Evolutionary conservation across 495 filamentous ascomycete species (phyloP), one percentile per base, ranked within the genome.

Genomic region (Tuber indicum): DNA sequence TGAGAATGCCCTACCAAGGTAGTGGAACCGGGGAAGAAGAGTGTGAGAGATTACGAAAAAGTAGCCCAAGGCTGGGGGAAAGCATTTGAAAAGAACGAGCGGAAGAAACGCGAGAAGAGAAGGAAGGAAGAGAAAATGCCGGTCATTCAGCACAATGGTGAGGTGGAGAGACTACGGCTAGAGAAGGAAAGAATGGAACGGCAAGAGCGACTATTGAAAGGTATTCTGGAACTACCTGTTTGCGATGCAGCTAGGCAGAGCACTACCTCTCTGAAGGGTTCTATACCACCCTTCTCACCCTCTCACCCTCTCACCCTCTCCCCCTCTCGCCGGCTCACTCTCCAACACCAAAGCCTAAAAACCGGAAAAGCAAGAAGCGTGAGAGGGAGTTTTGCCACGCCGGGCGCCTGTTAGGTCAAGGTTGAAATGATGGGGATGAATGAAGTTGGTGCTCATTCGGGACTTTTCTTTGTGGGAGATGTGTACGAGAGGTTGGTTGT

Each of bases 391-490:
- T 97, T 84, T 96, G 94, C 84, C 12, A 84, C 85, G 46, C 84
- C 86, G 8, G 92, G 97, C 82, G 83, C 89, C 45, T 88, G 89
- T 71, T 97, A 94, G 94, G 84, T 91, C 5, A 87, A 90, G 47
- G 87, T 97, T 0, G 90, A 88, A 81, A 95, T 97, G 91, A 88
- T 90, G 45, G 90, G 90, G 49, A 91, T 95, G 71, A 93, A 97
- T 81, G 92, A 97, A 81, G 92, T 97, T 6, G 90, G 88, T 12
- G 94, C 94, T 5, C 94, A 97, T 83, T 94, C 92, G 73, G 91
- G 92, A 4, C 85, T 97, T 75, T 97, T 97, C 83, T 89, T 93
- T 62, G 85, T 89, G 0, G 88, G 87, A 0, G 86, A 86, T 47
- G 88, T 92, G 62, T 96, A 97, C 83, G 92, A 95, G 81, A 83